These are phyloP conservation scores for Pichia sp. DNA, from an alignment of 1,139 yeast genomes.

Conservation along the genomic window DNA sequence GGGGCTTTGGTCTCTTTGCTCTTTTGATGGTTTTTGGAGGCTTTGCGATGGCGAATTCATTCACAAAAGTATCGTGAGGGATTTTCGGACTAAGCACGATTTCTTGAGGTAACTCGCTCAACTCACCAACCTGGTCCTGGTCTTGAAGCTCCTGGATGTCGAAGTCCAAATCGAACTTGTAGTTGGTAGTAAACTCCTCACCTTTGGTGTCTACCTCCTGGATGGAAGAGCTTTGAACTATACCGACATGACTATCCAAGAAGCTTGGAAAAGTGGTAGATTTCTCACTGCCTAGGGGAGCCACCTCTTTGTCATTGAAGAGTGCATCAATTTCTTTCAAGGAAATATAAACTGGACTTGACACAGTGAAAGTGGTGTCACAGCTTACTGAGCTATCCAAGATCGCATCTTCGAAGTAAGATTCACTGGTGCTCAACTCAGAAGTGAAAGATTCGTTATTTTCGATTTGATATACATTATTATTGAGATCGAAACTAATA, in stretches of 20 bases:
- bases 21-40: background rate
- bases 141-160: background rate
- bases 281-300: background rate
- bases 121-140: background rate
- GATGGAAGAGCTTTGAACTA: background rate
- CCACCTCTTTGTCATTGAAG: background rate
- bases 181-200: background rate
- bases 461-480: too few species aligned
- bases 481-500: background rate
- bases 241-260: background rate
- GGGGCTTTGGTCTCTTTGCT: conserved; percentile 5
- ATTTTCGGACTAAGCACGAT: background rate
- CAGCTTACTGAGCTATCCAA: background rate
- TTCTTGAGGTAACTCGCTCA: background rate
- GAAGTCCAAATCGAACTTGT: background rate
- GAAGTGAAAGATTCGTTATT: background rate
- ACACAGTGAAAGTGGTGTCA: background rate
- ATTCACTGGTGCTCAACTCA: background rate
- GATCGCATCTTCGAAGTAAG: background rate
- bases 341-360: background rate
- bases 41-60: background rate
- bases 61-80: background rate
- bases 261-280: background rate
- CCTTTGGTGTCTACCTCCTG: background rate
- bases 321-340: background rate